phyloP scores from a whole-genome alignment of 1,139 yeast genomes.

The Geotrichum restrictum region DNA sequence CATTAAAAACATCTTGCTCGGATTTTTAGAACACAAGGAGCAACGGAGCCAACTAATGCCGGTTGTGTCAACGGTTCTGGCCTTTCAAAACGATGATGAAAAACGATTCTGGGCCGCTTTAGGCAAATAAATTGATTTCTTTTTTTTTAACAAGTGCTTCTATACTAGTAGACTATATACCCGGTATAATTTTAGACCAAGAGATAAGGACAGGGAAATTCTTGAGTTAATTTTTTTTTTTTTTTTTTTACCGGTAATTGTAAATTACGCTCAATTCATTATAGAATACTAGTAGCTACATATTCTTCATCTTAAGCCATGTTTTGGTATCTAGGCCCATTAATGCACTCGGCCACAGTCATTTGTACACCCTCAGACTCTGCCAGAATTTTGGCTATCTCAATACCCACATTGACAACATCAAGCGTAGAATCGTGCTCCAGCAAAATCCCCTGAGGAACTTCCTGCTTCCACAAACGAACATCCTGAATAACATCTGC shows the following conservation, averaged over 20 bases:
- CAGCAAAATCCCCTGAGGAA: conserved; percentile 60
- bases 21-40: conserved; percentile 84
- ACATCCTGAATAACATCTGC: conserved; percentile 55
- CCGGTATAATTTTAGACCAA: no score
- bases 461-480: conserved; percentile 45
- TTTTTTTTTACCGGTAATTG: no score
- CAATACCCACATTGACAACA: conserved; percentile 68
- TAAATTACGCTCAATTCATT: no score
- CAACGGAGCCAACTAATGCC: conserved; percentile 82
- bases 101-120: conserved; percentile 62
- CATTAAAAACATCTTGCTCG: conserved; percentile 78
- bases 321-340: conserved; percentile 46
- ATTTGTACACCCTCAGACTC: conserved; percentile 48
- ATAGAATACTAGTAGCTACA: no score
- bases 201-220: no score
- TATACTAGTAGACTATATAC: no score
- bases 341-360: conserved; percentile 82
- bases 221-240: neutral
- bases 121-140: conserved; percentile 17
- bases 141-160: no score
- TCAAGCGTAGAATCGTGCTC: conserved; percentile 74
- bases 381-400: conserved; percentile 47
- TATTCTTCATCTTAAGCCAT: neutral
- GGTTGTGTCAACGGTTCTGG: conserved; percentile 71
- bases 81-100: conserved; percentile 67